Base-by-base conservation (phyloP, 805 yeast species). In the Wickerhamomyces xylosicus region DNA sequence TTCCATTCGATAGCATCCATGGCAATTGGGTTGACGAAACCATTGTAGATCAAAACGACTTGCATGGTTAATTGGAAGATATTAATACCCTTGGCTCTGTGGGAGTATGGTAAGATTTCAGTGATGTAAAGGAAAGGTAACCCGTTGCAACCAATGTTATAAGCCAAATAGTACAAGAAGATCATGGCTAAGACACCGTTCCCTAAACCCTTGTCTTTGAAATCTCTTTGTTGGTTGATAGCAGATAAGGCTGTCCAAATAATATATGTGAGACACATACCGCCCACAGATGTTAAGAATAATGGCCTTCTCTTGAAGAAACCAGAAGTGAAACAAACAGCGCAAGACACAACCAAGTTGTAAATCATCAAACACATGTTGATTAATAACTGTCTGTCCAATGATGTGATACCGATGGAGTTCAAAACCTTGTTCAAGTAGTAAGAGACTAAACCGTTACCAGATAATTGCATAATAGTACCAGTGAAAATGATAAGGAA, bases 391-490 rank as follows among this genome's bases (percentile, higher is more conserved):
- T 72, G 73, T 38, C 58, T 50, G 32, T 54, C 53, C n/a, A 61
- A 53, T 10, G 52, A 58, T 34, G 72, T 70, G 48, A 73, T 71
- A 41, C 79, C 79, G 50, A 74, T 71, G 16, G 74, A 66, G 41
- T 58, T 53, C 48, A 74, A 63, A 10, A 74, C 79, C 44, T 63
- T 61, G 44, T 61, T 61, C 46, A 72, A 58, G 53, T 72, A 72
- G 59, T 69, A 71, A 3, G 73, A 65, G 17, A 70, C 71, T 37
- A 71, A 55, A 38, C 72, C 73, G 47, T 69, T 70, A 48, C 77
- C 77, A 16, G 73, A 66, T 21, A 67, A 53, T 47, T 68, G 74
- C 66, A 61, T 61, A 44, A 66, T 50, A 22, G 52, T 45, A 22
- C 61, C 63, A 19, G 63, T 50, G 47, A 58, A 53, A 20, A 52